Evolutionary conservation across 345 rosid genomes (phyloP).

Genomic region (Kandelia obovata): DNA sequence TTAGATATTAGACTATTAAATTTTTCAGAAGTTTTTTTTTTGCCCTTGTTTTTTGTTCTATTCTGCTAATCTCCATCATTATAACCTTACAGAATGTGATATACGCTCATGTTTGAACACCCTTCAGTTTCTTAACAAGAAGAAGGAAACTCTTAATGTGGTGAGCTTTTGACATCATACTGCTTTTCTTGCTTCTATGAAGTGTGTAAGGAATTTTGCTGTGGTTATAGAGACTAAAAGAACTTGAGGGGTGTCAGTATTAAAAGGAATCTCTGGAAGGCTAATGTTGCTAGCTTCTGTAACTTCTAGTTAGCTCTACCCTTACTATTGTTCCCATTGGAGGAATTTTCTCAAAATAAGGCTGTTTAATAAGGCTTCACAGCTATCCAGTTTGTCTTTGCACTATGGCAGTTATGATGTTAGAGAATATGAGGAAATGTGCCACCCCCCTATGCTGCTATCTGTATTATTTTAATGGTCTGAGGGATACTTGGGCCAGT

Average conservation of each 20-base stretch:
- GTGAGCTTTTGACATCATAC: conserved; percentile 39
- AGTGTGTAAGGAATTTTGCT: background rate
- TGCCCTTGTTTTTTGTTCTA: conserved; percentile 3
- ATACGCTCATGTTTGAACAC: conserved; percentile 93
- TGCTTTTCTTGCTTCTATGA: background rate
- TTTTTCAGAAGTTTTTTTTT: background rate
- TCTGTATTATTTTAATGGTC: background rate
- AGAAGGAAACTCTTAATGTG: conserved; percentile 74
- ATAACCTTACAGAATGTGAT: conserved; percentile 70
- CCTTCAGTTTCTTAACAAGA: conserved; percentile 92
- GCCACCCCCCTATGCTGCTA: background rate
- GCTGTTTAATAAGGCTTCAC: background rate
- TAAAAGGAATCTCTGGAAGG: background rate
- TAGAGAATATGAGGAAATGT: background rate
- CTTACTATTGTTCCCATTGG: background rate
- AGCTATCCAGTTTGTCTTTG: background rate
- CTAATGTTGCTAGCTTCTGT: background rate
- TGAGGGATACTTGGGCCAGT: background rate
- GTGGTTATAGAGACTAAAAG: background rate
- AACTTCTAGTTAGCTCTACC: background rate
- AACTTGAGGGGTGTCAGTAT: background rate
- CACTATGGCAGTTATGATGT: background rate
- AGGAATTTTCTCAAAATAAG: background rate
- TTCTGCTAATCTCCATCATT: conserved; percentile 15
- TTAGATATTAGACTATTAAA: background rate